Conservation (phyloP, 2,329 filamentous ascomycete genomes). For the Phialophora chinensis region DNA sequence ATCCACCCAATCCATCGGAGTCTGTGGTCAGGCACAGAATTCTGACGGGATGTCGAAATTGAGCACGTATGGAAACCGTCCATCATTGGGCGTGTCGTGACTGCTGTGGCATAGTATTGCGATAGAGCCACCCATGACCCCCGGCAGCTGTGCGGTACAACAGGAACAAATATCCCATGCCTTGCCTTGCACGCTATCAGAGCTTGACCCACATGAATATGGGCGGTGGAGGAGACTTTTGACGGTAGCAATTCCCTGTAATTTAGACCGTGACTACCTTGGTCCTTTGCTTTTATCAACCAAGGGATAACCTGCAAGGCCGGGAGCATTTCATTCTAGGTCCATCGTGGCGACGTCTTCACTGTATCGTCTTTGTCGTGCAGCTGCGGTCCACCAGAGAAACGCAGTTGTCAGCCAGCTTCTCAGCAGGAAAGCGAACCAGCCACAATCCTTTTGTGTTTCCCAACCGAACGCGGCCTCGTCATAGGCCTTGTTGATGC, state of each 20-base stretch:
- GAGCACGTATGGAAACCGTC: neutral
- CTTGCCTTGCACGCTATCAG: neutral
- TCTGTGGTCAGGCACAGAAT: neutral
- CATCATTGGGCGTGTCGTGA: neutral
- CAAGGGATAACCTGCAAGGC: neutral
- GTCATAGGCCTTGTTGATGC: slow-evolving; percentile 24
- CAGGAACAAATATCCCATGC: neutral
- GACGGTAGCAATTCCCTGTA: neutral
- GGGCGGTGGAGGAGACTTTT: neutral
- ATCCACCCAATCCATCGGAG: slow-evolving; percentile 17
- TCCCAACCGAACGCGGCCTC: slow-evolving; percentile 29
- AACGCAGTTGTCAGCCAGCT: slow-evolving; percentile 26
- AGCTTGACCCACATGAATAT: neutral
- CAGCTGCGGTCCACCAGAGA: slow-evolving; percentile 31
- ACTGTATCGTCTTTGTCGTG: slow-evolving; percentile 23
- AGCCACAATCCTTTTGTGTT: slow-evolving; percentile 32
- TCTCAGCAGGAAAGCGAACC: slow-evolving; percentile 27
- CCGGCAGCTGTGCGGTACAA: neutral
- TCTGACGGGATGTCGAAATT: neutral
- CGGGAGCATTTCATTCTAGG: slow-evolving; percentile 3
- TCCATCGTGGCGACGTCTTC: slow-evolving; percentile 30
- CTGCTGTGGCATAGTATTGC: neutral
- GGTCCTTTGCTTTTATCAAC: neutral
- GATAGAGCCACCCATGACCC: neutral
- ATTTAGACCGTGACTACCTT: neutral